A percentile compares a stretch with the other conserved stretches of the same genome.
These are phyloP conservation scores for Botryotinia convoluta DNA, from an alignment of 2,329 filamentous ascomycete genomes.

Conservation along the genomic window DNA sequence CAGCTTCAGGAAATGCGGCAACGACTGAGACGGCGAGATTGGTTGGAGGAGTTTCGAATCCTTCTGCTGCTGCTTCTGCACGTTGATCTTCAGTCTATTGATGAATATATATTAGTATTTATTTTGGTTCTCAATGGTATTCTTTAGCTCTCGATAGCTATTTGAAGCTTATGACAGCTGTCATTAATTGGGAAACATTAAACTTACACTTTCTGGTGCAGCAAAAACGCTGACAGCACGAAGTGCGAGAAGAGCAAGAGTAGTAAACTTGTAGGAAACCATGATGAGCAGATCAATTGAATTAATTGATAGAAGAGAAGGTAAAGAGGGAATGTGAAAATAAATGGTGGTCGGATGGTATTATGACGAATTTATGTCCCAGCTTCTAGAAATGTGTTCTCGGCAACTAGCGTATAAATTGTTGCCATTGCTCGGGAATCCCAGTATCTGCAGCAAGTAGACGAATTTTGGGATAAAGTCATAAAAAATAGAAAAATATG, in stretches of 20 bases:
- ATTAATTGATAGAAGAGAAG: conserved; percentile 5
- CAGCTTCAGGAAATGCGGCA: conserved; percentile 61
- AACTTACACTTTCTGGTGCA: conserved; percentile 55
- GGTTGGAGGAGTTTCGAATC: conserved; percentile 35
- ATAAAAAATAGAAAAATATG: background rate
- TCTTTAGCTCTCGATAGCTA: conserved; percentile 18
- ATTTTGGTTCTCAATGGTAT: background rate
- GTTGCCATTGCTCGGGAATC: background rate
- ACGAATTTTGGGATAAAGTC: conserved; percentile 1
- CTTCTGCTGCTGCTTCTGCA: conserved; percentile 30
- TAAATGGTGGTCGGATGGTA: conserved; percentile 10
- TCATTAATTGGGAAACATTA: conserved; percentile 4
- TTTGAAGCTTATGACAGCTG: conserved; percentile 10
- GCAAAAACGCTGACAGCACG: conserved; percentile 64
- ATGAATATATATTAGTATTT: conserved; percentile 8
- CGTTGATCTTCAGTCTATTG: conserved; percentile 22
- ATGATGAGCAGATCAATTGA: conserved; percentile 48
- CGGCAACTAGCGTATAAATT: conserved; percentile 19
- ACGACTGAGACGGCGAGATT: conserved; percentile 63
- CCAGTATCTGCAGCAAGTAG: background rate
- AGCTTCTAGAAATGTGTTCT: conserved; percentile 22
- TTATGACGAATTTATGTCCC: conserved; percentile 12
- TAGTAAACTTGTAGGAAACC: conserved; percentile 70
- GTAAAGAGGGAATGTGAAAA: background rate
- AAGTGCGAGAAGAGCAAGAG: conserved; percentile 69